Evolutionary conservation across 2,329 filamentous ascomycete genomes (phyloP), one percentile per base, ranked within the genome.

Genomic region (Neurospora sp.): DNA sequence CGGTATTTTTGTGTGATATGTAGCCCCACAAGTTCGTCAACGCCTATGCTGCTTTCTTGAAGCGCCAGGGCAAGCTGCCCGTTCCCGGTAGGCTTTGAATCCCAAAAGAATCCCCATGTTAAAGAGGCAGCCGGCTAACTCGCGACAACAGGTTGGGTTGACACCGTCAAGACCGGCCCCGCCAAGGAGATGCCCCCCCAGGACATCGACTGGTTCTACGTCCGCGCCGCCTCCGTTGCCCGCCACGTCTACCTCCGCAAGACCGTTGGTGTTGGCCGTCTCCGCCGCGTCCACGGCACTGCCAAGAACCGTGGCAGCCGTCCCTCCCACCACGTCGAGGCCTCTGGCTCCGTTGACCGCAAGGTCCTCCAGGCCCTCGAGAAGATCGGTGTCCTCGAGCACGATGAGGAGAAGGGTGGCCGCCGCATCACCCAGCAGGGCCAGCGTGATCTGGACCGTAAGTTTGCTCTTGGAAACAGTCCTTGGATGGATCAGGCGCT

Each of bases 241-340:
- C 93, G 94, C 81, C 95, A 98, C 89, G 91, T 99, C 88, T 99
- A 99, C 89, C 89, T 99, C 84, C 92, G 96, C 87, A 99, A 99
- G 90, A 97, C 94, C 75, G 94, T 99, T 82, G 96, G 96, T 89
- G 93, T 99, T 78, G 96, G 96, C 85, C 93, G 96, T 81, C 90
- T 99, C 79, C 92, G 95, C 84, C 97, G 97, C 88, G 92, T 91
- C 76, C 96, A 99, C 90, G 96, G 93, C 79, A 91, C 89, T 78
- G 91, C 92, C 87, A 97, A 97, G 91, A 99, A 98, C 91, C 93
- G 96, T 78, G 96, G 96, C 79, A 89, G 89, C 78, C 89, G 91
- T 78, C 96, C 96, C 82, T 93, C 90, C 76, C 91, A 97, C 86
- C 96, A 99, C 89, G 93, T 97, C 79, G 92, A 97, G 82, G 96